Conservation (phyloP, 2,329 filamentous ascomycete species). For the Paecilomyces variotii region DNA sequence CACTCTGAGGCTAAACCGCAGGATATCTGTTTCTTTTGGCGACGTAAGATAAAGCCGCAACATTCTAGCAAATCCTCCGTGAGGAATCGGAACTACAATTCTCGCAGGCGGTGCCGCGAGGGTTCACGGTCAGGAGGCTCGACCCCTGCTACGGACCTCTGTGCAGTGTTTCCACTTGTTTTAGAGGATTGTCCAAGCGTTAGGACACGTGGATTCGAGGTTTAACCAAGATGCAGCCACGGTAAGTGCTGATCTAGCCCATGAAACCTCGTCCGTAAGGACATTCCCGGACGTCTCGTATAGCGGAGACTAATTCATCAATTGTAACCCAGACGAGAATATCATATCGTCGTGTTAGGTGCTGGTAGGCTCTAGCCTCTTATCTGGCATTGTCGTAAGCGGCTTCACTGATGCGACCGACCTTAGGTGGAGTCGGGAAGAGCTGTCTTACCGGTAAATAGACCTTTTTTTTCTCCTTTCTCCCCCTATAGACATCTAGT, state of each 20-base stretch:
- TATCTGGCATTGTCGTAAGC: constrained; percentile 4
- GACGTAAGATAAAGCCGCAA: neutral
- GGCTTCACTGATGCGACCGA: constrained; percentile 13
- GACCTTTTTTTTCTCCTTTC: constrained; percentile 4
- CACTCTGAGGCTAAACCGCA: neutral
- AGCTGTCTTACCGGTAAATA: constrained; percentile 77
- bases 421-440: constrained; percentile 76
- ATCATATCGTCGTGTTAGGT: constrained; percentile 74
- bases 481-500: constrained; percentile 2
- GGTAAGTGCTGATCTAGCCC: neutral
- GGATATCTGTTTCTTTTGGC: neutral
- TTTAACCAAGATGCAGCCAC: neutral
- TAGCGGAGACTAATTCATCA: neutral
- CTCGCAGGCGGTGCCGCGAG: neutral
- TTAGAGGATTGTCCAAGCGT: neutral
- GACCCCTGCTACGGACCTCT: neutral
- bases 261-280: neutral
- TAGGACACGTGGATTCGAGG: neutral
- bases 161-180: neutral
- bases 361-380: constrained; percentile 48
- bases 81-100: neutral
- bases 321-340: constrained; percentile 54
- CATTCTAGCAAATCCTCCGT: neutral
- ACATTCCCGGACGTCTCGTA: neutral
- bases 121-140: neutral